phyloP scores from a whole-genome alignment of 208 protist species.

The Wallacemonas sp. region DNA sequence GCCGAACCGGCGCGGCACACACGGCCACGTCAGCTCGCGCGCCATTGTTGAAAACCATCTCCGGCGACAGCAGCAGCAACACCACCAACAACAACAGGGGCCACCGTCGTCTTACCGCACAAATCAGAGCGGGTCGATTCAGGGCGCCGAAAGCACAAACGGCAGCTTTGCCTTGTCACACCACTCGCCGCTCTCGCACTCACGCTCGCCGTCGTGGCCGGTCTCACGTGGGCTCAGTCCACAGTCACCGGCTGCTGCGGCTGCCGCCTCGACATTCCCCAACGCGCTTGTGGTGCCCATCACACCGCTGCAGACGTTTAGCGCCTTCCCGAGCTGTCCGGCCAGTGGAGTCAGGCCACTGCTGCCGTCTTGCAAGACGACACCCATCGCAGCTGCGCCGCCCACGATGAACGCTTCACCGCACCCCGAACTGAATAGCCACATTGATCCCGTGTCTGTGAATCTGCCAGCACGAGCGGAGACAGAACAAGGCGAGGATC shows the following conservation, averaged over 20 bases:
- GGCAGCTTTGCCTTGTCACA: not conserved
- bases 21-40: not conserved
- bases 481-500: not conserved
- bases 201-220: not conserved
- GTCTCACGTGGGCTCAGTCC: conserved; percentile 1
- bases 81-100: conserved; percentile 2
- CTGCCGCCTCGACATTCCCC: not conserved
- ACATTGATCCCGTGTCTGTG: too few species aligned
- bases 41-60: not conserved
- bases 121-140: not conserved
- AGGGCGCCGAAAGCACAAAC: not conserved
- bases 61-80: conserved; percentile 1
- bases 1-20: not conserved
- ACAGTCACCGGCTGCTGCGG: not conserved
- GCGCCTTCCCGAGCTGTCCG: not conserved
- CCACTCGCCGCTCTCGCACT: not conserved
- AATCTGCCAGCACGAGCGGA: too few species aligned
- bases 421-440: too few species aligned
- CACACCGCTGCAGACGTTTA: not conserved
- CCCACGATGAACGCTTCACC: not conserved
- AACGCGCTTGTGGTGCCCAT: not conserved
- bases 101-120: not conserved
- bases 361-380: not conserved
- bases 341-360: too few species aligned
- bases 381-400: not conserved